Evolutionary conservation across 2,329 filamentous ascomycete genomes (phyloP).

Genomic region (Cytospora piceae): DNA sequence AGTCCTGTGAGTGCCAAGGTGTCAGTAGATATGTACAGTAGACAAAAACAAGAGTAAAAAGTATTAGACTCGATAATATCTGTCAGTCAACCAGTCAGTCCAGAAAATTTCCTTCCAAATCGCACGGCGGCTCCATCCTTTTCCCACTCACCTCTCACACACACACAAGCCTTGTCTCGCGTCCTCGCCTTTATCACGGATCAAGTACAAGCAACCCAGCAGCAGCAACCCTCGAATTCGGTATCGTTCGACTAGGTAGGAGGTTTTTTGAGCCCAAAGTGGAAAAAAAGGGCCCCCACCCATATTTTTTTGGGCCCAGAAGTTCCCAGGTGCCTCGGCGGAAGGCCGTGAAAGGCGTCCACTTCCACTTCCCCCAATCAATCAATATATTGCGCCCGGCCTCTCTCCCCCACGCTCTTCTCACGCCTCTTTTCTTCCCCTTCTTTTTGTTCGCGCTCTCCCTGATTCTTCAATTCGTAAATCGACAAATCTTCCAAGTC

Average conservation of each 20-base stretch:
- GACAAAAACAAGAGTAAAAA: no score
- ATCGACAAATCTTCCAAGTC: neutral
- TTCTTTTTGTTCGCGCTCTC: no score
- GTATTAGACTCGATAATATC: no score
- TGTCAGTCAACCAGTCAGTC: no score
- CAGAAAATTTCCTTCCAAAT: no score
- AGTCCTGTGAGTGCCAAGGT: no score
- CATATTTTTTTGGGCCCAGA: no score
- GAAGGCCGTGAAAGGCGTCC: slow-evolving; percentile 10
- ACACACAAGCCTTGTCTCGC: slow-evolving; percentile 2
- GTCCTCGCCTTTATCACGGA: slow-evolving; percentile 13
- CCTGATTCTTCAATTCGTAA: neutral
- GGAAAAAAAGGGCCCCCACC: no score
- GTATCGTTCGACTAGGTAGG: neutral
- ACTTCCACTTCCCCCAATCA: neutral
- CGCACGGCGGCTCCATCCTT: neutral
- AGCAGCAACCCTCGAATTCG: neutral
- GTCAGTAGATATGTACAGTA: no score
- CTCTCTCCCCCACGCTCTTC: slow-evolving; percentile 4
- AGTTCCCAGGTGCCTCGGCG: slow-evolving; percentile 9
- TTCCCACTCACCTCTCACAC: neutral
- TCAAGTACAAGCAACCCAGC: no score
- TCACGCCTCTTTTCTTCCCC: slow-evolving; percentile 7
- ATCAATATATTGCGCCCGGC: slow-evolving; percentile 2
- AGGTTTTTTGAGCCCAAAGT: neutral